phyloP scores from a whole-genome alignment of 108 stramenopile genomes.

The Skeletonema grethae region DNA sequence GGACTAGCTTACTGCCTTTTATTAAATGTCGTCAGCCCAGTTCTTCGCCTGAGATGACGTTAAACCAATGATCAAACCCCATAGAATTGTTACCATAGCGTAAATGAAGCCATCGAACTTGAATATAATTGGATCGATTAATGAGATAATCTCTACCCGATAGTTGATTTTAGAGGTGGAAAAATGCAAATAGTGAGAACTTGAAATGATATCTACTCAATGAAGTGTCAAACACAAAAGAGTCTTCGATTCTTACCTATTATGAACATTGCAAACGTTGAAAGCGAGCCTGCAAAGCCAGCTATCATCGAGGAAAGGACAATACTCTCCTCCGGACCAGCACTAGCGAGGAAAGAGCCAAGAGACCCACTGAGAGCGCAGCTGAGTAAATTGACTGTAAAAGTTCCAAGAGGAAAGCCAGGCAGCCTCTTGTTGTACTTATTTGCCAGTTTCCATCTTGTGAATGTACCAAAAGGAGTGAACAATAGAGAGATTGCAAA shows the following conservation, averaged over 20 bases:
- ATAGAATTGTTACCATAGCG: constrained; percentile 61
- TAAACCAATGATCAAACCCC: constrained; percentile 72
- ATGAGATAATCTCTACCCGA: constrained; percentile 60
- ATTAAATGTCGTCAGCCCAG: constrained; percentile 76
- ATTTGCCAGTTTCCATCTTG: constrained; percentile 69
- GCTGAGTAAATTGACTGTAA: constrained; percentile 75
- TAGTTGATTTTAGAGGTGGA: not conserved
- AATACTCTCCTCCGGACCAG: constrained; percentile 66
- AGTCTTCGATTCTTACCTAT: constrained; percentile 31
- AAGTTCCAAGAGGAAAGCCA: constrained; percentile 82
- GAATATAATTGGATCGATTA: constrained; percentile 79
- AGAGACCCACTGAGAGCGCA: constrained; percentile 76
- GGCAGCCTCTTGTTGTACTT: constrained; percentile 69
- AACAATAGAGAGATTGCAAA: constrained; percentile 74
- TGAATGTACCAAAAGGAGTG: constrained; percentile 76
- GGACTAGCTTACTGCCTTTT: not conserved
- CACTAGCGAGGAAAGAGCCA: constrained; percentile 72
- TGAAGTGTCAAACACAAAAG: not conserved
- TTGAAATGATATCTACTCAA: not conserved
- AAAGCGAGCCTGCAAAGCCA: constrained; percentile 79
- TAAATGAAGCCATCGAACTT: constrained; percentile 79
- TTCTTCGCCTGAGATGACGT: constrained; percentile 68
- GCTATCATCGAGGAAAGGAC: constrained; percentile 74
- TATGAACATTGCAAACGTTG: constrained; percentile 74
- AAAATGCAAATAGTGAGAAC: not conserved